Conservation (phyloP, 306 rosid genomes). For the Castanea mollissima region DNA sequence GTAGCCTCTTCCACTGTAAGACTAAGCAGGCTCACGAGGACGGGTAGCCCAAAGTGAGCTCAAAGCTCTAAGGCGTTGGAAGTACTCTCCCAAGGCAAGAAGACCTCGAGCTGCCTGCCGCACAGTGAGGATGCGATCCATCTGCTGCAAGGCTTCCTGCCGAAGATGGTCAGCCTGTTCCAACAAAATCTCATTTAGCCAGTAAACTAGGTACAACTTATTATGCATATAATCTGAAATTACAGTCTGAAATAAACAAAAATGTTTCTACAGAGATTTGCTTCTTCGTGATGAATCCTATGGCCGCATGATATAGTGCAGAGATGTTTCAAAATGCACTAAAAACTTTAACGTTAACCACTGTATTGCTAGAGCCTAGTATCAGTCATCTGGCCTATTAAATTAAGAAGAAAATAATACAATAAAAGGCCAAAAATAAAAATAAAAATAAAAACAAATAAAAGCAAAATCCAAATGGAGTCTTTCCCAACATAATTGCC, state of each 20-base stretch:
- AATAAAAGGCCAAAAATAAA: background rate
- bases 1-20: constrained; percentile 13
- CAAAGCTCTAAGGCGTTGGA: constrained; percentile 73
- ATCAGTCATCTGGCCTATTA: background rate
- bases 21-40: constrained; percentile 53
- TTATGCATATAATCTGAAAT: background rate
- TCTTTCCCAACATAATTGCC: background rate
- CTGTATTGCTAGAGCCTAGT: background rate
- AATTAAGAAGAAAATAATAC: background rate
- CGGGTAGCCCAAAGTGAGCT: constrained; percentile 76
- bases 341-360: background rate
- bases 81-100: constrained; percentile 78
- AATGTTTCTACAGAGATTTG: too few relatives aligned
- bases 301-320: background rate
- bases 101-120: constrained; percentile 76
- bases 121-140: constrained; percentile 61
- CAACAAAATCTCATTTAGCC: constrained; percentile 13
- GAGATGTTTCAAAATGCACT: background rate
- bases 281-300: background rate
- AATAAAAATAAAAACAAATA: background rate
- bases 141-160: constrained; percentile 70
- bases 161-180: constrained; percentile 89
- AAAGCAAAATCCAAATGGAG: background rate
- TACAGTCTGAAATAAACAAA: too few relatives aligned
- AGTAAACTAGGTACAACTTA: constrained; percentile 6